These are phyloP conservation scores for Eucalyptus pauciflora DNA, from an alignment of 345 rosid genomes.

Conservation along the genomic window DNA sequence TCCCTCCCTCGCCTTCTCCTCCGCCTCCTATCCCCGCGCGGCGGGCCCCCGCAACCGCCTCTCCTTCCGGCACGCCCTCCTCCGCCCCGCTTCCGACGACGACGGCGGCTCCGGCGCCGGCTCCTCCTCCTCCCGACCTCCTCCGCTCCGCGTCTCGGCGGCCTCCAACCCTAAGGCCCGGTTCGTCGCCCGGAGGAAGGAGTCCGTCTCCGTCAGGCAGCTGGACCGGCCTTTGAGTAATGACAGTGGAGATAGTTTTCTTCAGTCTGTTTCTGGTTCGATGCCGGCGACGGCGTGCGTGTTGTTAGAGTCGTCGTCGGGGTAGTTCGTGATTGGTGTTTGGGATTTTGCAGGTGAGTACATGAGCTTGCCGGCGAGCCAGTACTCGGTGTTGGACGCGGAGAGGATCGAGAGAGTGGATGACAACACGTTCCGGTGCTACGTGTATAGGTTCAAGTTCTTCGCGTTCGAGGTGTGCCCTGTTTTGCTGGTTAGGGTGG, in stretches of 20 bases:
- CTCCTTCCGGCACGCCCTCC: background rate
- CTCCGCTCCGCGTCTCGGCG: conserved; percentile 35
- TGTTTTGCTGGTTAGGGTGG: conserved; percentile 81
- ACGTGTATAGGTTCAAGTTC: conserved; percentile 76
- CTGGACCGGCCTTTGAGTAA: conserved; percentile 83
- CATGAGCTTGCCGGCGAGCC: conserved; percentile 97
- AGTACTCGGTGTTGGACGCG: conserved; percentile 94
- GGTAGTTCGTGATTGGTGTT: background rate
- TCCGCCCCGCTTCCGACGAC: background rate
- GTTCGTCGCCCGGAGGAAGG: conserved; percentile 69
- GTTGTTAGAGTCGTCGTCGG: background rate
- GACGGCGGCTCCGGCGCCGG: background rate
- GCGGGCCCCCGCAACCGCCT: background rate
- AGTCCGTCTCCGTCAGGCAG: conserved; percentile 61
- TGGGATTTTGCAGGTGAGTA: conserved; percentile 45
- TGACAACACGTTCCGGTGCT: conserved; percentile 76
- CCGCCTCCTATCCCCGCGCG: conserved; percentile 10
- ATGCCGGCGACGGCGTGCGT: background rate
- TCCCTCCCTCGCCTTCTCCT: background rate
- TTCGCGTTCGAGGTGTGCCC: conserved; percentile 90
- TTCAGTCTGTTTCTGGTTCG: background rate
- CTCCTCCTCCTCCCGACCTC: background rate
- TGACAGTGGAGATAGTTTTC: background rate
- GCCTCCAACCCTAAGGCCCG: conserved; percentile 50
- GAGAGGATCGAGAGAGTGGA: conserved; percentile 96